phyloP scores from a whole-genome alignment of 495 filamentous ascomycete genomes.

The Penicillium lividum region DNA sequence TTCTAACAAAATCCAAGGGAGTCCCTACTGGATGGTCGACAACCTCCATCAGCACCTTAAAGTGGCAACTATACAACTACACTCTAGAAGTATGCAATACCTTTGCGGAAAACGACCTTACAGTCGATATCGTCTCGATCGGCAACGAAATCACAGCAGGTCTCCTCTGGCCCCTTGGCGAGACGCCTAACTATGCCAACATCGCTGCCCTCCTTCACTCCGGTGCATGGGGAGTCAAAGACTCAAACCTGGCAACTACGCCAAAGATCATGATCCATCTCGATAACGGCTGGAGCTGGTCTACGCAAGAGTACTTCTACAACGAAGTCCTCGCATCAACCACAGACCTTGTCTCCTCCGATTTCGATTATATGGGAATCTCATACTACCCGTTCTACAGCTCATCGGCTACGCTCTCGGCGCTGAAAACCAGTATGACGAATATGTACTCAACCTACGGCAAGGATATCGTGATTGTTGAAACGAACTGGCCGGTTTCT shows the following conservation, averaged over 20 bases:
- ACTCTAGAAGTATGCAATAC: constrained; percentile 60
- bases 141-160: constrained; percentile 69
- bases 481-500: constrained; percentile 67
- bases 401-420: constrained; percentile 52
- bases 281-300: constrained; percentile 71
- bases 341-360: constrained; percentile 45
- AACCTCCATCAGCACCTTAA: constrained; percentile 54
- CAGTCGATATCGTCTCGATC: constrained; percentile 64
- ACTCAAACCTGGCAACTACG: constrained; percentile 54
- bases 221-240: constrained; percentile 61
- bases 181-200: constrained; percentile 52
- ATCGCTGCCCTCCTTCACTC: constrained; percentile 63
- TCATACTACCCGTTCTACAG: constrained; percentile 72
- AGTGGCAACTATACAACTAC: constrained; percentile 66
- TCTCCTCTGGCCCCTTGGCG: constrained; percentile 64
- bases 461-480: constrained; percentile 63
- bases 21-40: constrained; percentile 63
- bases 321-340: constrained; percentile 55
- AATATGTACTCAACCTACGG: constrained; percentile 60
- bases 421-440: constrained; percentile 55
- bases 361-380: constrained; percentile 70
- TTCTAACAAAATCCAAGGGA: constrained; percentile 21
- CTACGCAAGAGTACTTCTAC: constrained; percentile 64
- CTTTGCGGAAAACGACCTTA: constrained; percentile 54
- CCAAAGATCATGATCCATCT: constrained; percentile 70